A percentile compares a stretch with the other conserved stretches of the same genome.
Conservation (phyloP, 176 grass and related monocot species). For the Eleusine indica region DNA sequence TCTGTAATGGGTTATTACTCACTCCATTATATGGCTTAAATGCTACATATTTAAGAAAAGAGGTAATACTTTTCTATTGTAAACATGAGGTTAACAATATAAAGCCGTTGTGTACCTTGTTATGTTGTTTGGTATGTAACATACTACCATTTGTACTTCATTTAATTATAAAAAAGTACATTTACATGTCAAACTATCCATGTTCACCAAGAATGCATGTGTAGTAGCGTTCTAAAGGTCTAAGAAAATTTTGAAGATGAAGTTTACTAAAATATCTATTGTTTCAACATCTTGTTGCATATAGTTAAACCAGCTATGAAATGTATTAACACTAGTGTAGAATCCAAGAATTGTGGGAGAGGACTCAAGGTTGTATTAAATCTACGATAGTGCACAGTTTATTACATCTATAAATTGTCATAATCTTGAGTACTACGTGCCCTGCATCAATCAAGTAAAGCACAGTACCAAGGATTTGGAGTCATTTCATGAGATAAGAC, state of each 20-base stretch:
- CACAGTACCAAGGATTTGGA: background rate
- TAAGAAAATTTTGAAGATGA: background rate
- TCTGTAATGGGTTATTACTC: background rate
- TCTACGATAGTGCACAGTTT: background rate
- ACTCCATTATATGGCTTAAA: background rate
- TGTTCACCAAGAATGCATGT: slow-evolving; percentile 6
- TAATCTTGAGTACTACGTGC: background rate
- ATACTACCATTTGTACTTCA: background rate
- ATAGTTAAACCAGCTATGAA: slow-evolving; percentile 25
- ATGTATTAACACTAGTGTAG: background rate
- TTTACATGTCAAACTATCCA: slow-evolving; percentile 14
- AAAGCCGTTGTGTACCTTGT: background rate
- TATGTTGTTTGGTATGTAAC: background rate
- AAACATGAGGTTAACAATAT: background rate
- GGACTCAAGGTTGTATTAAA: background rate
- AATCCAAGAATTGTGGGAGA: background rate
- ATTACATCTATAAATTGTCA: background rate
- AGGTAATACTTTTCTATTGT: background rate
- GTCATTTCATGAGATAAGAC: background rate
- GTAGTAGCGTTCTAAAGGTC: slow-evolving; percentile 10
- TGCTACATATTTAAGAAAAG: background rate
- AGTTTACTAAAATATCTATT: background rate
- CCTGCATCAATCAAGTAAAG: background rate
- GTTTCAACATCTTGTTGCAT: background rate
- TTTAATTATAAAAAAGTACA: slow-evolving; percentile 9